Percentiles rank a stretch among this genome's conserved stretches.
These are phyloP conservation scores for Rhodofomes roseus DNA, from an alignment of 1,284 basidiomycete species.

Conservation along the genomic window DNA sequence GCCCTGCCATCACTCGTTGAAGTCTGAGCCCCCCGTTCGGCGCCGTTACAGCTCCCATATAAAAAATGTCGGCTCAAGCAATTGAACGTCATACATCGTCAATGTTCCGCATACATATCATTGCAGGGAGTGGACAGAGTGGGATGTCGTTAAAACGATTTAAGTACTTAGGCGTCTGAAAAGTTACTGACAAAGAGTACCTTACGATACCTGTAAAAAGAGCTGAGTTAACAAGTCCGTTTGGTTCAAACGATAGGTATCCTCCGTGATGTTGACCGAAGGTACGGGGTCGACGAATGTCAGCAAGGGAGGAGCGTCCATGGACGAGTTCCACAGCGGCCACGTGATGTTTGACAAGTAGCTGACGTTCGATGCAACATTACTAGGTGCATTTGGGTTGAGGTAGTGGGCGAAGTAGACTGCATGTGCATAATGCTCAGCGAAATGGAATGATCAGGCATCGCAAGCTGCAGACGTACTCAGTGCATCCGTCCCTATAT, in stretches of 20 bases:
- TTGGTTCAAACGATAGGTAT: neutral
- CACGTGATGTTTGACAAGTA: slow-evolving; percentile 33
- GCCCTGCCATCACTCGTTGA: too few relatives aligned
- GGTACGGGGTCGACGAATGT: slow-evolving; percentile 36
- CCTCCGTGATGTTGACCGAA: neutral
- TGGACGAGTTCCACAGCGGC: slow-evolving; percentile 41
- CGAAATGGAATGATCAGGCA: too few relatives aligned
- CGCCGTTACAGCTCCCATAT: too few relatives aligned
- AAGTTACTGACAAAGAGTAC: too few relatives aligned
- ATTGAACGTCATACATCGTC: too few relatives aligned
- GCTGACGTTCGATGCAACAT: slow-evolving; percentile 27
- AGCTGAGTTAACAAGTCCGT: neutral
- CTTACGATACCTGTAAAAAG: neutral
- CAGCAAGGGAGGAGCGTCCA: slow-evolving; percentile 35
- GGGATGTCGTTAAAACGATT: too few relatives aligned
- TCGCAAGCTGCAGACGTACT: neutral
- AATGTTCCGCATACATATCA: too few relatives aligned
- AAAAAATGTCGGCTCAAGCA: too few relatives aligned
- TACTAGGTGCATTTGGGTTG: slow-evolving; percentile 30
- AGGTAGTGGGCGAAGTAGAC: slow-evolving; percentile 35
- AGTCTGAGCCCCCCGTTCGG: too few relatives aligned
- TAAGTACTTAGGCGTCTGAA: too few relatives aligned
- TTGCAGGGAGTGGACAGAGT: too few relatives aligned
- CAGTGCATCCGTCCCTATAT: neutral
- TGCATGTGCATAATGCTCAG: too few relatives aligned